Base-by-base conservation (phyloP, 345 rosid genomes). In the Physaria fendleri region DNA sequence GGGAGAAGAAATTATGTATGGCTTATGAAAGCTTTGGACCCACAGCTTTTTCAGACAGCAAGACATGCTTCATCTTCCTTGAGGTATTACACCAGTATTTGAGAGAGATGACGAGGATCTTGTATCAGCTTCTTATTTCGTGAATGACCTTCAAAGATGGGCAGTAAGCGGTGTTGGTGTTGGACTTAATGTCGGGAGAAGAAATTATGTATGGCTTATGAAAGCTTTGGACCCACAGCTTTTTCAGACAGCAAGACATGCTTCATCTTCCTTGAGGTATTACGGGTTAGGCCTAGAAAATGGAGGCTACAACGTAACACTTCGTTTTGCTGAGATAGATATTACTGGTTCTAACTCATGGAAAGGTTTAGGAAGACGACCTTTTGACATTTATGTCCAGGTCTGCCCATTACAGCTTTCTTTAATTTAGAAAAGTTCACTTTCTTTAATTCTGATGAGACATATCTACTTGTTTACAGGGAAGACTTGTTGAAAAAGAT, bases 251-350 rank as follows among this genome's bases (percentile, higher is more conserved):
- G 65, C 59, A 4, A 29, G 65, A 57, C 41, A 30, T 2, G 58
- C 72, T 40, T 5, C 71, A 17, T 58, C 72, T 18, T 67, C 71
- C 8, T 28, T 66, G 2, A 56, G 64, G 41, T 66, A 66, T 22
- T 56, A 66, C 38, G 71, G 71, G 14, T 34, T 34, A 8, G 30
- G 30, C 8, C 8, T 27, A 27, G 30, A 27, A 27, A 27, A 27
- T 27, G 30, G 30, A 27, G 47, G 45, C 33, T 66, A 56, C 13
- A 68, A 51, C 18, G 27, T 82, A 18, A 75, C 27, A 56, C 37
- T 82, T 43, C 62, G 42, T 4, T 82, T 82, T 63, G 74, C 82
- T n/a, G 84, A 79, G 71, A 68, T 76, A 30, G 47, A n/a, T n/a
- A 62, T 27, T 27, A 6, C 59, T 30, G 69, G 66, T 57, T 53